Conservation (phyloP, 768 basidiomycete genomes). For the Mycena latifolia region DNA sequence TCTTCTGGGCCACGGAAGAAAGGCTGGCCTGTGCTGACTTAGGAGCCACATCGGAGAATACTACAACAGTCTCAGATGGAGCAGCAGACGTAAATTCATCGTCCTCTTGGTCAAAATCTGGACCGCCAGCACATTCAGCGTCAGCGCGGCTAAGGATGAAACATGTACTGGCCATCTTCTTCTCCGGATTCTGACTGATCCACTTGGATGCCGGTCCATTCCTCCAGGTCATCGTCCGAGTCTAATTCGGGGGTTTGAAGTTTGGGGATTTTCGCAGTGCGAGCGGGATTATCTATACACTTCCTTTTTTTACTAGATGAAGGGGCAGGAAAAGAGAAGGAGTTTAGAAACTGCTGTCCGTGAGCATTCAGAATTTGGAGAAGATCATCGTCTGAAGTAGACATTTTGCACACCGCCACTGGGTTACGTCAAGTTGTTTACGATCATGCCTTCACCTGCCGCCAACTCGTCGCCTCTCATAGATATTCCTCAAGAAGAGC, state of each 20-base stretch:
- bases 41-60: conserved; percentile 60
- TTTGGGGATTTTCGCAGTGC: conserved; percentile 22
- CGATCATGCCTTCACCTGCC: conserved; percentile 14
- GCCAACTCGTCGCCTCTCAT: not conserved
- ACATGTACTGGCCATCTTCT: conserved; percentile 29
- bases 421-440: conserved; percentile 12
- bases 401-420: conserved; percentile 11
- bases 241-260: conserved; percentile 21
- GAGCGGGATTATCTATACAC: conserved; percentile 14
- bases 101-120: conserved; percentile 59
- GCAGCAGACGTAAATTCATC: conserved; percentile 55
- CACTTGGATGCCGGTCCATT: conserved; percentile 32
- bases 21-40: conserved; percentile 34
- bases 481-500: conserved; percentile 75
- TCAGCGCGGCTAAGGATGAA: no score
- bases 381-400: conserved; percentile 48
- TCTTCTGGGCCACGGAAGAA: conserved; percentile 60
- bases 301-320: conserved; percentile 40
- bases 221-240: conserved; percentile 24
- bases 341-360: conserved; percentile 60
- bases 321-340: conserved; percentile 47
- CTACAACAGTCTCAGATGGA: conserved; percentile 60
- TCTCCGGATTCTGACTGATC: conserved; percentile 40
- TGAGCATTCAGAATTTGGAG: conserved; percentile 59
- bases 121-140: not conserved